Percentiles rank a stretch among this genome's conserved stretches.
Evolutionary conservation across 805 yeast species (phyloP).

Genomic region (Candida awuae): DNA sequence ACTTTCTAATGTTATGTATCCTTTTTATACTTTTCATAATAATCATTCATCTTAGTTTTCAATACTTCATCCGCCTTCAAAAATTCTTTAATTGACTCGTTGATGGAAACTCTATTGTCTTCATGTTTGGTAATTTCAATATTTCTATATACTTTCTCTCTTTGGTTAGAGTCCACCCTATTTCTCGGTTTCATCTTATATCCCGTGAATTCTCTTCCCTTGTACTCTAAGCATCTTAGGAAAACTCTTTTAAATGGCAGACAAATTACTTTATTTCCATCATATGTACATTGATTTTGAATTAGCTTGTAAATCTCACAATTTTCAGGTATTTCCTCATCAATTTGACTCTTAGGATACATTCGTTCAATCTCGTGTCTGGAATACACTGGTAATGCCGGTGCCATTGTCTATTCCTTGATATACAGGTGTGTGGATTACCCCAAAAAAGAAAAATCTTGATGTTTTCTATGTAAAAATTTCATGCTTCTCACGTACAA

Average conservation of each 20-base stretch:
- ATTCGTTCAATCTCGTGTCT: conserved; percentile 29
- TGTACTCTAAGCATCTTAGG: conserved; percentile 32
- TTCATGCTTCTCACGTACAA: not conserved
- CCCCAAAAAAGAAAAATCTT: not conserved
- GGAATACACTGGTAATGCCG: conserved; percentile 39
- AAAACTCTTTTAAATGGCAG: conserved; percentile 42
- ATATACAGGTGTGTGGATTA: not conserved
- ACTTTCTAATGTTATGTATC: conserved; percentile 22
- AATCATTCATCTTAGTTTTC: conserved; percentile 23
- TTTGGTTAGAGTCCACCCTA: conserved; percentile 5
- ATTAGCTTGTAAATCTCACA: conserved; percentile 32
- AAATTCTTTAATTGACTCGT: conserved; percentile 22
- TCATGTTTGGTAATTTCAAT: conserved; percentile 32
- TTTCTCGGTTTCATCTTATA: conserved; percentile 23
- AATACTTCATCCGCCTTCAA: conserved; percentile 27
- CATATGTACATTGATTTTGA: conserved; percentile 42
- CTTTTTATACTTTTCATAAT: conserved; percentile 16
- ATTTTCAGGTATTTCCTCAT: conserved; percentile 12
- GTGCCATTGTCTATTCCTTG: conserved; percentile 35
- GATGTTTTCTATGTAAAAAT: not conserved
- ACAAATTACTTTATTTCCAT: conserved; percentile 36
- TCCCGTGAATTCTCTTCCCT: conserved; percentile 22
- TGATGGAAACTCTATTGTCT: conserved; percentile 27
- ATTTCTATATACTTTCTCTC: conserved; percentile 19
- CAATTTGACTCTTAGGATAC: conserved; percentile 17